Conservation (phyloP, 257 asterid species). For the Ocimum tenuiflorum region DNA sequence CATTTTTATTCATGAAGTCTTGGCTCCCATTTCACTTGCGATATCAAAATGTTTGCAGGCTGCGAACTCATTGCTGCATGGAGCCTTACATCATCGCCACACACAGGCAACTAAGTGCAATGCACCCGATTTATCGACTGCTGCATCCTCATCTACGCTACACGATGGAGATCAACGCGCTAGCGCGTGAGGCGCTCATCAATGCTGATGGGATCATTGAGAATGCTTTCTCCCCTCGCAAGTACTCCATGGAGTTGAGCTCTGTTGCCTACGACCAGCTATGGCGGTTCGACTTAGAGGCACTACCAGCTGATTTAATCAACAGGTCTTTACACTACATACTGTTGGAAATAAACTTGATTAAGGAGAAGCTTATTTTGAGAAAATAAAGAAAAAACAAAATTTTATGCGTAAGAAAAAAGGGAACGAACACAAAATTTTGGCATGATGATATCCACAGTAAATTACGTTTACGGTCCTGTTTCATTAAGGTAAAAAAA, state of each 20-base stretch:
- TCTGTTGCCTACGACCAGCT: conserved; percentile 47
- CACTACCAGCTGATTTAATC: conserved; percentile 60
- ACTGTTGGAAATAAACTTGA: too few relatives aligned
- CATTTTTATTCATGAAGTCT: too few relatives aligned
- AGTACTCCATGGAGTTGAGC: conserved; percentile 51
- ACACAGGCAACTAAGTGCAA: conserved; percentile 59
- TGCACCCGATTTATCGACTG: conserved; percentile 71
- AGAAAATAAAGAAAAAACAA: too few relatives aligned
- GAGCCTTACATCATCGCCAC: conserved; percentile 83
- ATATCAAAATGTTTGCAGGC: conserved; percentile 52
- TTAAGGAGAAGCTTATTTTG: too few relatives aligned
- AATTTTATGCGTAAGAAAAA: too few relatives aligned
- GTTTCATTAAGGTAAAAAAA: too few relatives aligned
- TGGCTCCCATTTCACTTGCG: too few relatives aligned
- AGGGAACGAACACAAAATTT: too few relatives aligned
- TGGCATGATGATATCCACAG: too few relatives aligned
- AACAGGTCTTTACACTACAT: too few relatives aligned
- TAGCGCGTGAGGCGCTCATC: conserved; percentile 58
- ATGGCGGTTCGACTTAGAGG: conserved; percentile 72
- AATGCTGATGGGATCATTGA: conserved; percentile 61
- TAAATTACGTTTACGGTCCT: too few relatives aligned
- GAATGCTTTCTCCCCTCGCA: conserved; percentile 40
- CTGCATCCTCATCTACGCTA: conserved; percentile 68
- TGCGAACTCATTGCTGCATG: conserved; percentile 57
- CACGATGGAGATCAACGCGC: conserved; percentile 85